Evolutionary conservation across 345 rosid genomes (phyloP).

Genomic region (Microthlaspi erraticum): DNA sequence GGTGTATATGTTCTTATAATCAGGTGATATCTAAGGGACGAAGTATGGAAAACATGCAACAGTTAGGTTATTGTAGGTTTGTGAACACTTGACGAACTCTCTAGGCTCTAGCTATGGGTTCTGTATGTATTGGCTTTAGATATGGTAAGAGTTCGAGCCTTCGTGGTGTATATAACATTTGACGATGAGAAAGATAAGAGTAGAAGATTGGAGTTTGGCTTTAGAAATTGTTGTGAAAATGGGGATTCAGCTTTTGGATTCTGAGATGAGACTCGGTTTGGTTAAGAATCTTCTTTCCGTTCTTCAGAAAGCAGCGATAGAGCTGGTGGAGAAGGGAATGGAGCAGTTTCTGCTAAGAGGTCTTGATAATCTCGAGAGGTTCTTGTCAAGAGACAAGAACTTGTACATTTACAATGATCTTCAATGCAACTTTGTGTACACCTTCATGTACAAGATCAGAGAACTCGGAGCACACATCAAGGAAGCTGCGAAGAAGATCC

Average conservation of each 20-base stretch:
- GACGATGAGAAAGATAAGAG: not conserved
- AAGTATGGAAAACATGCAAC: too few species aligned
- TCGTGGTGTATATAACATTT: too few species aligned
- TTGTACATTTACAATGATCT: not conserved
- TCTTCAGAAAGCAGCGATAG: not conserved
- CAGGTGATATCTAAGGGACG: too few species aligned
- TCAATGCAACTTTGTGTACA: not conserved
- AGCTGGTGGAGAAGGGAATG: conserved; percentile 1
- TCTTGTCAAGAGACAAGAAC: conserved; percentile 2
- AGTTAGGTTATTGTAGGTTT: too few species aligned
- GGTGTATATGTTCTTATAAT: too few species aligned
- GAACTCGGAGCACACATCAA: not conserved
- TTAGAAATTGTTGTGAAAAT: conserved; percentile 6
- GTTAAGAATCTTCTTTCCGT: not conserved
- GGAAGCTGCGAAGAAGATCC: not conserved
- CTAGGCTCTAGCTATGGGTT: too few species aligned
- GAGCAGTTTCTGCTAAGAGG: conserved; percentile 7
- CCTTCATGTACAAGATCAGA: conserved; percentile 1
- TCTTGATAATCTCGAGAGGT: conserved; percentile 9
- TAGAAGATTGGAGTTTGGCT: conserved; percentile 10
- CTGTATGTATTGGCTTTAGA: too few species aligned
- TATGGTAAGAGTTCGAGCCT: too few species aligned
- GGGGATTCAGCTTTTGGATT: conserved; percentile 14
- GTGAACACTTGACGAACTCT: too few species aligned
- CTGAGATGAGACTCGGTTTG: not conserved